Evolutionary conservation across 768 basidiomycete genomes (phyloP).

Genomic region (Amanita pseudoporphyria): DNA sequence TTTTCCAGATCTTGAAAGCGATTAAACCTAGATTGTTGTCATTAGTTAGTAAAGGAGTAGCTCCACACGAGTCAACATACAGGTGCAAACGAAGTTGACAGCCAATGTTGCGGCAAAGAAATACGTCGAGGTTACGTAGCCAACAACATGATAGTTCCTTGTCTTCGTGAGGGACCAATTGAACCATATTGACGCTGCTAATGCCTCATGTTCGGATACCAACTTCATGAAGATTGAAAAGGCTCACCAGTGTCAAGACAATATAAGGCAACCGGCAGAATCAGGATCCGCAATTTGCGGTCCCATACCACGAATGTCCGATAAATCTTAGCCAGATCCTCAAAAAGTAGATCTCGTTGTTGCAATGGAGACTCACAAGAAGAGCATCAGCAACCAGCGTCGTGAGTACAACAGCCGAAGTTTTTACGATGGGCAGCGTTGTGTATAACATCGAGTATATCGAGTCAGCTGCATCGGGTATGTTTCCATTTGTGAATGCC

Average conservation of each 20-base stretch:
- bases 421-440: not conserved
- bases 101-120: constrained; percentile 3
- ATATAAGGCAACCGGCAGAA: not conserved
- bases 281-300: constrained; percentile 1
- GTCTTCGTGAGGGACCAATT: not conserved
- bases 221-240: no score
- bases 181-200: constrained; percentile 2
- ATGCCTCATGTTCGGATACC: not conserved
- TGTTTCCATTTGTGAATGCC: not conserved
- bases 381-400: constrained; percentile 3
- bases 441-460: not conserved
- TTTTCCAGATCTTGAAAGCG: not conserved
- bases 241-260: not conserved
- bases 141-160: not conserved
- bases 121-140: not conserved
- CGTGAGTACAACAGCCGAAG: not conserved
- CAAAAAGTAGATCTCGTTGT: not conserved
- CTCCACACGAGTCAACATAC: not conserved
- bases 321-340: not conserved
- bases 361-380: not conserved
- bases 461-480: not conserved
- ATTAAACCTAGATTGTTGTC: not conserved
- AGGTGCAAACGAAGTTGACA: constrained; percentile 4
- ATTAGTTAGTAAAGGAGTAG: not conserved
- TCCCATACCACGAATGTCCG: constrained; percentile 5